Conservation (phyloP, 495 filamentous ascomycete genomes). For the Xylaria venustula region DNA sequence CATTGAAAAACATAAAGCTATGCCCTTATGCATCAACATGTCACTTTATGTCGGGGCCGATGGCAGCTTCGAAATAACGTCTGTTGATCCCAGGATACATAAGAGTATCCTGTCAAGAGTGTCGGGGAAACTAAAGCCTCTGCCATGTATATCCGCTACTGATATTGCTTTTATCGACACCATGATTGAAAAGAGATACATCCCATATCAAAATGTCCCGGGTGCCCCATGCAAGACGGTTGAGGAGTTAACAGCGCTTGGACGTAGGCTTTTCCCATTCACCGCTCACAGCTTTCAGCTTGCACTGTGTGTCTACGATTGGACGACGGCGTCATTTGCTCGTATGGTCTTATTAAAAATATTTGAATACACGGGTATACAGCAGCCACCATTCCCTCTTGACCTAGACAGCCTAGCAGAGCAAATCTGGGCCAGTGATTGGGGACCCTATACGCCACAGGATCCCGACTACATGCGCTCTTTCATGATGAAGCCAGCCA, state of each 20-base stretch:
- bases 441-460: not conserved
- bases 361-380: conserved; percentile 9
- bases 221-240: not conserved
- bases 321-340: conserved; percentile 11
- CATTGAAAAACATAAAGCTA: too few species aligned
- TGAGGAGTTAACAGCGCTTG: too few species aligned
- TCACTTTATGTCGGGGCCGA: not conserved
- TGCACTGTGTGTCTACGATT: conserved; percentile 9
- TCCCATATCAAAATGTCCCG: not conserved
- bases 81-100: not conserved
- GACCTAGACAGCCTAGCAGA: not conserved
- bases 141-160: not conserved
- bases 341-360: conserved; percentile 8
- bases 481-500: conserved; percentile 9
- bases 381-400: not conserved
- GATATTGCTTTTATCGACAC: not conserved
- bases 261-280: not conserved
- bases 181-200: not conserved
- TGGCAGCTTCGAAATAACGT: not conserved
- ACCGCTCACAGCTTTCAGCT: conserved; percentile 9
- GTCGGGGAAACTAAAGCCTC: not conserved
- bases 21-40: not conserved
- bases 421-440: conserved; percentile 5
- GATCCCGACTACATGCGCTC: conserved; percentile 3
- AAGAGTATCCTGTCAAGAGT: not conserved